phyloP scores from a whole-genome alignment of 768 basidiomycete species.

The Pleurotus cornucopiae region DNA sequence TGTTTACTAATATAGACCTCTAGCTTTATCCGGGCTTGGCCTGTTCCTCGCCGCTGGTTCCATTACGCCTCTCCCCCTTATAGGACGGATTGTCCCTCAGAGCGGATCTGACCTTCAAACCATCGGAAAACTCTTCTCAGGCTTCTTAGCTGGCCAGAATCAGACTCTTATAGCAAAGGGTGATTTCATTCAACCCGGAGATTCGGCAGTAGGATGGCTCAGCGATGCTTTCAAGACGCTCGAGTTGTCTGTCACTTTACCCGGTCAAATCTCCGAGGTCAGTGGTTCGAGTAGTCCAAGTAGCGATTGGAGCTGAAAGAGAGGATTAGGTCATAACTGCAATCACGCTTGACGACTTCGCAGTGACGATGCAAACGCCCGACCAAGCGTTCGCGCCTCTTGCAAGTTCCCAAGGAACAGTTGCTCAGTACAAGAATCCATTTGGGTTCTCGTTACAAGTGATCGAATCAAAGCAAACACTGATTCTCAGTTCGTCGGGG shows the following conservation, averaged over 20 bases:
- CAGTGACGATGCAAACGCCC: constrained; percentile 44
- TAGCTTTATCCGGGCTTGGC: constrained; percentile 48
- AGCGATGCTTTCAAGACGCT: constrained; percentile 69
- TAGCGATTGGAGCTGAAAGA: constrained; percentile 3
- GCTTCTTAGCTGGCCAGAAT: constrained; percentile 60
- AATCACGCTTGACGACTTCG: constrained; percentile 55
- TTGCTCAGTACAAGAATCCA: constrained; percentile 65
- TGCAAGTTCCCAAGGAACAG: constrained; percentile 50
- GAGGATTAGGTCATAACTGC: constrained; percentile 52
- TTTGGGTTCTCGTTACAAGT: constrained; percentile 75
- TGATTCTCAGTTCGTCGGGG: constrained; percentile 46
- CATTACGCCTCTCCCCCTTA: constrained; percentile 45
- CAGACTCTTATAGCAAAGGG: constrained; percentile 58
- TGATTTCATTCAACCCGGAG: constrained; percentile 55
- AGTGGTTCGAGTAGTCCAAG: constrained; percentile 11
- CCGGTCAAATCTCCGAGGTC: constrained; percentile 54
- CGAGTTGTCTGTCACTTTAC: constrained; percentile 54
- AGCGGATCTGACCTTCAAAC: constrained; percentile 46
- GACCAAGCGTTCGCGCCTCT: constrained; percentile 56
- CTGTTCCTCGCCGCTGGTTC: constrained; percentile 48
- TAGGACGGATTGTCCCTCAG: constrained; percentile 63
- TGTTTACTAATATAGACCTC: not conserved
- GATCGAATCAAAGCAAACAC: constrained; percentile 47
- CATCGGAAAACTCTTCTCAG: constrained; percentile 62
- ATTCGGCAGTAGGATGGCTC: constrained; percentile 58